Evolutionary conservation across 2,329 filamentous ascomycete species (phyloP), one percentile per base, ranked within the genome.

Genomic region (Botryotinia globosa): DNA sequence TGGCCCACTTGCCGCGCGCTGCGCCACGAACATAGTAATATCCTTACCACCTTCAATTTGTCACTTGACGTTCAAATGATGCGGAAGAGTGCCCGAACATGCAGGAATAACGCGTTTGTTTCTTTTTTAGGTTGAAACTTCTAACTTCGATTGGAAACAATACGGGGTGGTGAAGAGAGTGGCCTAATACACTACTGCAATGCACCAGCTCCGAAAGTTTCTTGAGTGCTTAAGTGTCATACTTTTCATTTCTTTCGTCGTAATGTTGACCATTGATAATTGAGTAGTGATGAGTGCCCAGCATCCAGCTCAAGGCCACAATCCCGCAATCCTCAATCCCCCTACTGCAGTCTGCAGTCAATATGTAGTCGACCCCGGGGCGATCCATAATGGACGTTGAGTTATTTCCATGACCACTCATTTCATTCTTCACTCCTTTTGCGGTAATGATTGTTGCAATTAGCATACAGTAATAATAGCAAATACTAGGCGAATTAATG

Each of bases 51-150:
- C 45, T 44, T 61, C 54, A 45, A 62, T 39, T 56, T 63, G 61
- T 73, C 72, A 71, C 72, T 73, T 72, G 72, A 73, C 72, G n/a
- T 45, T 20, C 16, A 39, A 44, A 32, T 62, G 48, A 73, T 73
- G 69, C 69, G 62, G 62, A 66, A 32, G 22, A 42, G 42, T 32
- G 34, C 37, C 32, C 61, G 45, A 58, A 34, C 20, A 67, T 59
- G 62, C 70, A 67, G 56, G 62, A 48, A 37, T n/a, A 32, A 56
- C 51, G 32, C n/a, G 51, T 59, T 44, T 44, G 37, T 29, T 29
- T 58, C 29, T 29, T 69, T 59, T 67, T 42, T 72, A 39, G 62
- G 48, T 68, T 67, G 64, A 67, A 54, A 67, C 64, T 54, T 29
- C 45, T 29, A 39, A 44, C 37, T 71, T 71, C 61, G 29, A 71